These are phyloP conservation scores for Gentiana straminea DNA, from an alignment of 257 asterid genomes.

Conservation along the genomic window DNA sequence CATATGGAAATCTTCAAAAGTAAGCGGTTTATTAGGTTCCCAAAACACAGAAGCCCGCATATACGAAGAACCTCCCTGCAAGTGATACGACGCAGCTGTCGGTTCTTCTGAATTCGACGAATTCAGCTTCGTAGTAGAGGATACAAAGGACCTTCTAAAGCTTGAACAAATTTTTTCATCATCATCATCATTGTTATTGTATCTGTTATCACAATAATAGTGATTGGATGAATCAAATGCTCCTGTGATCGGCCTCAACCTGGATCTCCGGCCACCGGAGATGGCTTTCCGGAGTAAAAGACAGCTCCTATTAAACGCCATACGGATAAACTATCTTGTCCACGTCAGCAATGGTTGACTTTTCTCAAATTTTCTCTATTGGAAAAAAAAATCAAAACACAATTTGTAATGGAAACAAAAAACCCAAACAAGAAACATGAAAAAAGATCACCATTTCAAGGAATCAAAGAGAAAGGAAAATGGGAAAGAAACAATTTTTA, in stretches of 20 bases:
- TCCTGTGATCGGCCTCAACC: conserved; percentile 10
- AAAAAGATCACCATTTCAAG: too few species aligned
- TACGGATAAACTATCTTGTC: conserved; percentile 1
- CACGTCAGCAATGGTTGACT: too few species aligned
- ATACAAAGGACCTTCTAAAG: conserved; percentile 9
- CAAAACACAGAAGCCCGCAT: conserved; percentile 93
- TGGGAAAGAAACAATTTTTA: too few species aligned
- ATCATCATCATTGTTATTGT: conserved; percentile 5
- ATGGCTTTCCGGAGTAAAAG: conserved; percentile 33
- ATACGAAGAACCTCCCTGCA: conserved; percentile 53
- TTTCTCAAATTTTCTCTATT: too few species aligned
- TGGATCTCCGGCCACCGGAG: conserved; percentile 6
- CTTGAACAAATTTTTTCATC: conserved; percentile 4
- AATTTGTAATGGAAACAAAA: too few species aligned
- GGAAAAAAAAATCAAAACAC: too few species aligned
- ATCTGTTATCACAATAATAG: not conserved
- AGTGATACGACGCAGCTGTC: conserved; percentile 44
- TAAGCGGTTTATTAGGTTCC: conserved; percentile 72
- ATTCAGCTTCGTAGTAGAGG: not conserved
- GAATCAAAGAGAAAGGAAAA: too few species aligned
- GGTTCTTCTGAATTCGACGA: conserved; percentile 18
- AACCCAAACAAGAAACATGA: too few species aligned
- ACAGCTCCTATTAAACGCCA: conserved; percentile 49
- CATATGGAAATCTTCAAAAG: conserved; percentile 78
- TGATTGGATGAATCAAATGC: not conserved